phyloP scores from a whole-genome alignment of 176 grass and related monocot species.

The Oryza brachyantha region DNA sequence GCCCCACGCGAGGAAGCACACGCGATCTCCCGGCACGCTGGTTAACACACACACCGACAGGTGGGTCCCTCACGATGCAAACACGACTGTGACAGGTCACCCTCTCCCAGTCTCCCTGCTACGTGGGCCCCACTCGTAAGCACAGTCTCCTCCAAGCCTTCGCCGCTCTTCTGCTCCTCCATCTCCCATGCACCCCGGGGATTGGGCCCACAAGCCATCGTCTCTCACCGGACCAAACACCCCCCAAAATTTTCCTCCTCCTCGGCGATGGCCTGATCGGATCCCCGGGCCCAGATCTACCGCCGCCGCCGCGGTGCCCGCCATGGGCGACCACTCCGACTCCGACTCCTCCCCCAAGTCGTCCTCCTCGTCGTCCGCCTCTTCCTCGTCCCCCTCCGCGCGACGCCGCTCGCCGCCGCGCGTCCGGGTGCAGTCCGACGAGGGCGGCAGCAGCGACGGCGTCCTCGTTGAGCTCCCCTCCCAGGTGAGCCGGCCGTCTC shows the following conservation, averaged over 20 bases:
- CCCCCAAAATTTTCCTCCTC: constrained; percentile 29
- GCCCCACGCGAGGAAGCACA: background rate
- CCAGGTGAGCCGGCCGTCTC: constrained; percentile 33
- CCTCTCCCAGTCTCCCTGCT: background rate
- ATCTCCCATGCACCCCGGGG: background rate
- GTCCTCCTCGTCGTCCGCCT: constrained; percentile 40
- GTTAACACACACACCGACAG: background rate
- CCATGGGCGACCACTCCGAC: constrained; percentile 80
- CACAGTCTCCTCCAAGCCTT: constrained; percentile 7
- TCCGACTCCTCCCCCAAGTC: constrained; percentile 78
- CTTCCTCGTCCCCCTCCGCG: constrained; percentile 16
- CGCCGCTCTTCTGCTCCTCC: background rate
- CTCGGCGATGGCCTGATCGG: constrained; percentile 47
- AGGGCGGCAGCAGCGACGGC: constrained; percentile 91
- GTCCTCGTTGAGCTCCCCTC: constrained; percentile 93
- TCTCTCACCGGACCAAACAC: constrained; percentile 31
- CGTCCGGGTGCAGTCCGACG: constrained; percentile 61
- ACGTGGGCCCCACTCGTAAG: background rate
- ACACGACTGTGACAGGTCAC: background rate
- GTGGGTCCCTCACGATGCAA: background rate
- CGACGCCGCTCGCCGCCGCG: constrained; percentile 40
- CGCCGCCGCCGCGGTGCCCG: constrained; percentile 18
- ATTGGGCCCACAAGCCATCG: constrained; percentile 34
- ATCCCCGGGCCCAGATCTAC: constrained; percentile 56
- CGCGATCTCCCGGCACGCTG: background rate